Evolutionary conservation across 1,139 yeast genomes (phyloP), one percentile per base, ranked within the genome.

Genomic region (Yamadazyma diddensiae): DNA sequence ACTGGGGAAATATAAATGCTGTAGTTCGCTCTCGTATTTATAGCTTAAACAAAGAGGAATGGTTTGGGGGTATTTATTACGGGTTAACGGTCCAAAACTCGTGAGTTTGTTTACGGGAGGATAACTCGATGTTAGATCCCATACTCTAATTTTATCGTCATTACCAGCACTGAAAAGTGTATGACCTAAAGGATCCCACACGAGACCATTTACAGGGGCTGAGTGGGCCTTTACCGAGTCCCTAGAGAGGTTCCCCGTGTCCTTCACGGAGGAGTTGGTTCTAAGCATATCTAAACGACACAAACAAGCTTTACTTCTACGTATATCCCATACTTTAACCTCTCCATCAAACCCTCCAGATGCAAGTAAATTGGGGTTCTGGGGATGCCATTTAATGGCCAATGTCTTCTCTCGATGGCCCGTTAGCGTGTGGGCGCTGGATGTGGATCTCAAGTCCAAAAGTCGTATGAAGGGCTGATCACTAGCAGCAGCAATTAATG

Each of bases 301-400:
- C 15, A 86, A 56, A 47, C 88, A 82, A 21, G 83, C 73, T 12
- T 70, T 65, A 29, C 86, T 77, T 34, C 84, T 62, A 29, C 95
- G 61, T 4, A 85, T 76, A 50, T 86, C 95, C 95, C 95, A 79
- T 0, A 79, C 53, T 34, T 73, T 67, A 13, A 75, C 72, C 37
- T 75, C 80, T 0, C 86, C 95, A 47, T 83, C 90, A 20, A 74
- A 68, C 6, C 94, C 92, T 3, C 94, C 95, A 1, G 87, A 70
- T 0, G 87, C 85, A 3, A 86, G 62, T 13, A 83, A 38, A 45
- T 80, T 59, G 2, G 74, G 61, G 33, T 75, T 59, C n/a, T 65
- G 65, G 0, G 95, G 95, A 26, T 84, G 83, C 92, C 94, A 86
- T 49, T 79, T 75, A 22, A 82, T 78, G 15, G 79, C 55, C n/a